Base-by-base conservation (phyloP, 805 yeast species). In the Danielia oregonensis region DNA sequence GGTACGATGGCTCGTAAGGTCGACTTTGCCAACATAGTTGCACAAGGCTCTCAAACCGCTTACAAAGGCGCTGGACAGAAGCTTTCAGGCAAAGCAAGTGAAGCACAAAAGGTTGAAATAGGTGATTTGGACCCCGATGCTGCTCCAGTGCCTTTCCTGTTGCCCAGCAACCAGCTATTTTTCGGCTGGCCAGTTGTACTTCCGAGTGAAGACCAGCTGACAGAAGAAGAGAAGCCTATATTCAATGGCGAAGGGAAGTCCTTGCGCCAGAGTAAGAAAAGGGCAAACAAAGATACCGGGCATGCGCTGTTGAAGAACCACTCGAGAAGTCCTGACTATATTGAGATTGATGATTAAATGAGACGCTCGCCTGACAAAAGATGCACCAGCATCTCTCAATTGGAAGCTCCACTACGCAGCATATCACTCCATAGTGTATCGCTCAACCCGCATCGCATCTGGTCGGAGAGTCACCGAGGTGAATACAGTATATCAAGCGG, bases 111-210 rank as follows among this genome's bases (percentile, higher is more conserved):
- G 6, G 45, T 68, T 36, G 60, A 65, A 15, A 56, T 71, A 11
- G 69, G 66, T 16, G 65, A 66, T 35, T 51, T 78, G 26, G 75
- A 74, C 36, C 63, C 78, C 6, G 62, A 72, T 33, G 85, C 82
- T 0, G 74, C 78, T 4, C 85, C 95, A 0, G 84, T 78, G 2
- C 84, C 88, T 7, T 63, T 93, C 36, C 60, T 68, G 5, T 63
- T 93, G 26, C 94, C 96, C 0, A 82, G 74, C 25, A 95, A 95
- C 16, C 91, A 87, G 57, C 67, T 93, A 10, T 93, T 93, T 54
- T 89, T 93, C 57, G 99, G 99, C 1, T 93, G 81, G 55, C 97
- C 97, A 0, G 75, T 83, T 4, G 67, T 70, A 13, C 73, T 64
- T 32, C 71, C 72, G 2, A 52, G 57, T 1, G 61, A 58, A 3